phyloP scores from a whole-genome alignment of 2,329 filamentous ascomycete species.

The Hymenoscyphus occultus region DNA sequence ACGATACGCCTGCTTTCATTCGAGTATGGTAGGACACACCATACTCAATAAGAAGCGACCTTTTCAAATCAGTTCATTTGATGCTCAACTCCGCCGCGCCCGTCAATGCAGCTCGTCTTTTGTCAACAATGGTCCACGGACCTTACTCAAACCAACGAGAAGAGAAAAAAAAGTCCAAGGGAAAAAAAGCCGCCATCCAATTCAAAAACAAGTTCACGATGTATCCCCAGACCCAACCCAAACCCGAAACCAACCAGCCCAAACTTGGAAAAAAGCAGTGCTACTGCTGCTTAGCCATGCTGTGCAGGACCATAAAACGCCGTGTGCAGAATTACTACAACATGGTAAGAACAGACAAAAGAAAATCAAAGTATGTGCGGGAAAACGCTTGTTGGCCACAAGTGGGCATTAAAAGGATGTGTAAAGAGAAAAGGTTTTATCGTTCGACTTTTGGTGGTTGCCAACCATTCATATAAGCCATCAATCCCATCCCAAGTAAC shows the following conservation, averaged over 20 bases:
- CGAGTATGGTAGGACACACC: background rate
- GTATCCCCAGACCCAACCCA: slow-evolving; percentile 1
- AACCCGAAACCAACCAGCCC: background rate
- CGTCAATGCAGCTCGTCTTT: background rate
- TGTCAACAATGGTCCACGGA: background rate
- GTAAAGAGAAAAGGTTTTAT: slow-evolving; percentile 18
- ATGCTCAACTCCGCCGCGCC: background rate
- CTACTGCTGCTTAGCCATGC: background rate
- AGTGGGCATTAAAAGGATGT: slow-evolving; percentile 11
- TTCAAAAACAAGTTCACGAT: slow-evolving; percentile 1
- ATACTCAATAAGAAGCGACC: background rate
- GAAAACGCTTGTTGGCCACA: slow-evolving; percentile 9
- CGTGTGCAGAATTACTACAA: slow-evolving; percentile 22
- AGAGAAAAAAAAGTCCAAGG: background rate
- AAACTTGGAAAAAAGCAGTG: background rate
- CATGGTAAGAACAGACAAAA: slow-evolving; percentile 25
- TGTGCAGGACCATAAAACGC: background rate
- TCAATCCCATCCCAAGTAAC: slow-evolving; percentile 74
- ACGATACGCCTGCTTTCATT: no score
- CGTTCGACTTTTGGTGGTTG: slow-evolving; percentile 44
- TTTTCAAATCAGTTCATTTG: background rate
- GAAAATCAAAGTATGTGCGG: slow-evolving; percentile 21
- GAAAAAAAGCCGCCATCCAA: slow-evolving; percentile 1
- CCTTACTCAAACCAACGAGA: background rate
- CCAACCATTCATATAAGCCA: slow-evolving; percentile 86